These are phyloP conservation scores for Grosmannia penicillata DNA, from an alignment of 2,329 filamentous ascomycete genomes.

Conservation along the genomic window DNA sequence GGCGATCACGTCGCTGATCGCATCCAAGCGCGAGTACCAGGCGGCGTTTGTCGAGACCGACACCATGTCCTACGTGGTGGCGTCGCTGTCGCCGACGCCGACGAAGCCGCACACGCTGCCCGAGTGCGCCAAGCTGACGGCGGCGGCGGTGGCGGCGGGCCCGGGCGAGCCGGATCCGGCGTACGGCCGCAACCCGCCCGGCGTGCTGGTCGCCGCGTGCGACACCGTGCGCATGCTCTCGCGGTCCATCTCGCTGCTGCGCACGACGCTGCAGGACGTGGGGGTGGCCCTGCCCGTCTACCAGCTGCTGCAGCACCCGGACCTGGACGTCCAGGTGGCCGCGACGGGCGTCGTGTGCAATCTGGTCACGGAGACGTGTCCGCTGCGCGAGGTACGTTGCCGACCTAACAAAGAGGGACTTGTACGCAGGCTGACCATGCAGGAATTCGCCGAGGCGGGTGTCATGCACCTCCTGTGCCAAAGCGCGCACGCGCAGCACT, in stretches of 20 bases:
- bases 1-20: slow-evolving; percentile 67
- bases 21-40: slow-evolving; percentile 70
- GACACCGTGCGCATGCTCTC: slow-evolving; percentile 68
- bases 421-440: slow-evolving; percentile 1
- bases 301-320: slow-evolving; percentile 55
- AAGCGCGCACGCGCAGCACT: slow-evolving; percentile 68
- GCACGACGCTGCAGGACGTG: slow-evolving; percentile 78
- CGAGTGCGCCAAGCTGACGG: no score
- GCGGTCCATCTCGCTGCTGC: slow-evolving; percentile 67
- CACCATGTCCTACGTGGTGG: slow-evolving; percentile 67
- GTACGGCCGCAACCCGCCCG: slow-evolving; percentile 59
- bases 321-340: slow-evolving; percentile 70
- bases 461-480: slow-evolving; percentile 66
- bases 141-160: no score
- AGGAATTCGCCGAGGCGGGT: slow-evolving; percentile 60
- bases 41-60: slow-evolving; percentile 72
- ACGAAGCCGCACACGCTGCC: slow-evolving; percentile 32
- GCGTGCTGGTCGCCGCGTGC: slow-evolving; percentile 75
- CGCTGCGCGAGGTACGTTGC: slow-evolving; percentile 65
- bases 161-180: slow-evolving; percentile 22
- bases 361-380: slow-evolving; percentile 74
- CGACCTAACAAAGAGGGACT: background rate
- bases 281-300: slow-evolving; percentile 67
- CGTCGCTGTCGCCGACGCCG: slow-evolving; percentile 53
- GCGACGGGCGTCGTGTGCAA: slow-evolving; percentile 78